Conservation (phyloP, 305 asterid species). For the Plantago rigida region DNA sequence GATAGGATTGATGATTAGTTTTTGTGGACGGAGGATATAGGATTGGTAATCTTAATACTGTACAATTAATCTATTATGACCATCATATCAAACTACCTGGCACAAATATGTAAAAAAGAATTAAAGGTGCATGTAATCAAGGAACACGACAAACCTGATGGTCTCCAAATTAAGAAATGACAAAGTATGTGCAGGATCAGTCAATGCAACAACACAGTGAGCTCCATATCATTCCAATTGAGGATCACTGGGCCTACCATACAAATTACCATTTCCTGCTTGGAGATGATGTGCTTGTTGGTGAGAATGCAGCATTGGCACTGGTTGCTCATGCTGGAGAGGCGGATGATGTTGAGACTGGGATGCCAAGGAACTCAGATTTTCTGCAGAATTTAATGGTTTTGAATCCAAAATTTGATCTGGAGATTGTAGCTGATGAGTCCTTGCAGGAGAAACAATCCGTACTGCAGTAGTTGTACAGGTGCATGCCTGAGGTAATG, state of each 20-base stretch:
- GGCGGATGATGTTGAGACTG: slow-evolving; percentile 31
- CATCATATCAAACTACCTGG: neutral
- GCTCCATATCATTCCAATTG: slow-evolving; percentile 36
- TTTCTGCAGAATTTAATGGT: slow-evolving; percentile 33
- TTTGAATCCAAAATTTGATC: slow-evolving; percentile 43
- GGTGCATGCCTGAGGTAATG: slow-evolving; percentile 30
- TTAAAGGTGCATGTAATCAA: neutral
- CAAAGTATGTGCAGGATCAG: slow-evolving; percentile 33
- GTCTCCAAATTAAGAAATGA: slow-evolving; percentile 32
- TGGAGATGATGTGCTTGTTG: slow-evolving; percentile 42
- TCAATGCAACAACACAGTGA: slow-evolving; percentile 23
- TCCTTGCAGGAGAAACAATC: slow-evolving; percentile 26
- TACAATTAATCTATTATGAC: neutral
- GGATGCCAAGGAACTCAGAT: slow-evolving; percentile 35
- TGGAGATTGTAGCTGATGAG: slow-evolving; percentile 42
- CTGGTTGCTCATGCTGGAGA: slow-evolving; percentile 34
- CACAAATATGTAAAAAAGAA: neutral
- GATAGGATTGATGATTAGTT: neutral
- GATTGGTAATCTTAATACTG: neutral
- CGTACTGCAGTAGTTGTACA: slow-evolving; percentile 23
- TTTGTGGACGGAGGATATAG: no score
- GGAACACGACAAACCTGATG: slow-evolving; percentile 41
- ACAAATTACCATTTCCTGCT: slow-evolving; percentile 37
- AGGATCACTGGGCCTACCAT: slow-evolving; percentile 33
- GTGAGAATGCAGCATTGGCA: slow-evolving; percentile 29